Base-by-base conservation (phyloP, 1,139 yeast genomes). In the Scheffersomyces titani region DNA sequence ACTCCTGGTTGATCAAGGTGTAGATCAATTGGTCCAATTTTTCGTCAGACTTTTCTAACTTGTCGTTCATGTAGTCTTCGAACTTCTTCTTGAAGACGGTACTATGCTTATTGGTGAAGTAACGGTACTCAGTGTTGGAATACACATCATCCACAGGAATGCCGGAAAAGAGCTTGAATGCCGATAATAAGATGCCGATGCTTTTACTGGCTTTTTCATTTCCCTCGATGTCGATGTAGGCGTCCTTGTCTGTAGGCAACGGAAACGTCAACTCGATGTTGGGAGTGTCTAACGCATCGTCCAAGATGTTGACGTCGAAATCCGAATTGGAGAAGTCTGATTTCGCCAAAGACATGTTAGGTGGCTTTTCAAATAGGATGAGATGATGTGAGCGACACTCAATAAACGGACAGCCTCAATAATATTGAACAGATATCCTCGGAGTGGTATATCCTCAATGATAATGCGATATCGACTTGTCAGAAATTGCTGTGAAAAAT, bases 21-120 rank as follows among this genome's bases (percentile, higher is more conserved):
- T 73, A 72, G 19, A 79, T 77, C 55, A 79, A 66, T 30, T 76
- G 76, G 61, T 80, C 76, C 57, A 80, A 69, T 54, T 69, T 69
- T 40, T 68, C 68, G 59, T 80, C 83, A 7, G 69, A 63, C 40
- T 62, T 63, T 54, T 71, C 72, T 55, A 80, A 68, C 57, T 72
- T 68, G 52, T 72, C 70, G 58, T 73, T 64, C 78, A 80, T 74
- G 62, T 75, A 74, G 3, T 65, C 57, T 46, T 64, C 62, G 62
- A 76, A 66, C 53, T 70, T 69, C 44, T 65, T 53, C 54, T 69
- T 72, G 67, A 79, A 80, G 40, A 61, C 59, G 7, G 65, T 65
- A 22, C 72, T 68, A 56, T 67, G 66, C 62, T 77, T 78, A 63
- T 77, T 74, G 55, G 77, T 68, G 21, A 77, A 65, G 58, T 70